Evolutionary conservation across 352 stramenopile genomes (phyloP).

Genomic region (Pythium rishiriense): DNA sequence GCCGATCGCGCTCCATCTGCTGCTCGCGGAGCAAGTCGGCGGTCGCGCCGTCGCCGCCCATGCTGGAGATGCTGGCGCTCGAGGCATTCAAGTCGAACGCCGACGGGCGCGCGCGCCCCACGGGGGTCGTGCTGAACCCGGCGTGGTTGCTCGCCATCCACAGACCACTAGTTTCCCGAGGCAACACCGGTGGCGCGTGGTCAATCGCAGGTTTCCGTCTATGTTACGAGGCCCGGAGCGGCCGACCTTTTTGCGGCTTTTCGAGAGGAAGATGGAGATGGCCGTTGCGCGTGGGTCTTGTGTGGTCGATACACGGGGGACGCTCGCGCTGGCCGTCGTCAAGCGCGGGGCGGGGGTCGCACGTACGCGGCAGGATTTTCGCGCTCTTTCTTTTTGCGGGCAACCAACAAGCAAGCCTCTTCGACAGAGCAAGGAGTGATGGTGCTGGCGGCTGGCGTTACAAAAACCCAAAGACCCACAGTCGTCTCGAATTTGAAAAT

Average conservation of each 20-base stretch:
- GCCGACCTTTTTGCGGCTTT: background rate
- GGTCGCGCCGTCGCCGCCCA: conserved; percentile 11
- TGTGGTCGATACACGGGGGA: background rate
- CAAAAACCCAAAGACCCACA: conserved; percentile 24
- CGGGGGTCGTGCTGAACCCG: conserved; percentile 4
- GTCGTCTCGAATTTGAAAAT: conserved; percentile 4
- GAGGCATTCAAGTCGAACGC: conserved; percentile 20
- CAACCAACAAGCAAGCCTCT: conserved; percentile 28
- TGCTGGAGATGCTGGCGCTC: conserved; percentile 11
- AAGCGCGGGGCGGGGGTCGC: no score
- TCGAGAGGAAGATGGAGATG: background rate
- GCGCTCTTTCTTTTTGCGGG: conserved; percentile 32
- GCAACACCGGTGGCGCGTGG: no score
- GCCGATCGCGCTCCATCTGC: conserved; percentile 53
- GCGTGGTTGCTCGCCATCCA: conserved; percentile 21
- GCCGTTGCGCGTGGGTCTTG: background rate
- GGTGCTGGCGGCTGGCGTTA: conserved; percentile 21
- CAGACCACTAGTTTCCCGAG: no score
- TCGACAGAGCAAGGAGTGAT: conserved; percentile 23
- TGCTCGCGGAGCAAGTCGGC: conserved; percentile 49
- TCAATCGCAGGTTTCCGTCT: conserved; percentile 8
- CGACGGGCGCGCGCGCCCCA: conserved; percentile 17
- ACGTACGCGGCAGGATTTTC: conserved; percentile 18
- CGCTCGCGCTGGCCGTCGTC: background rate
- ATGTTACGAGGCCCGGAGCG: background rate